Conservation (phyloP, 176 grass and related monocot species). For the Neostapfia colusana region DNA sequence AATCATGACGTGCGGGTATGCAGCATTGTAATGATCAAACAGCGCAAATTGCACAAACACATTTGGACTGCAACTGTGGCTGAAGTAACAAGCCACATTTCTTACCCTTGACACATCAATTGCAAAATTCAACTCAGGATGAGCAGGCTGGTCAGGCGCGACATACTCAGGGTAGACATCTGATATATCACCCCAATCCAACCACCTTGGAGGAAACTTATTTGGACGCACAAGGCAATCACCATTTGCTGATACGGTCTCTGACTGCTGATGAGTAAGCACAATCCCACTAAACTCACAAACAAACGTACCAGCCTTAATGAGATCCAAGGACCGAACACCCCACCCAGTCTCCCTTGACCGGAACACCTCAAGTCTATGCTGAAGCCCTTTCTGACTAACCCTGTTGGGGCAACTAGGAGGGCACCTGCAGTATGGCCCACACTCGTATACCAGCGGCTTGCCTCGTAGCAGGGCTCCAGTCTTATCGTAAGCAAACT, state of each 20-base stretch:
- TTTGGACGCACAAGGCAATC: conserved; percentile 82
- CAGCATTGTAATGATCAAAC: conserved; percentile 83
- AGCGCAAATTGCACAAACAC: conserved; percentile 92
- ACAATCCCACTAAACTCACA: conserved; percentile 96
- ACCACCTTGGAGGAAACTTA: conserved; percentile 77
- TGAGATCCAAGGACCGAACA: conserved; percentile 91
- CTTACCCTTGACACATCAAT: conserved; percentile 88
- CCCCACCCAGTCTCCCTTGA: conserved; percentile 96
- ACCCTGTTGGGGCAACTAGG: conserved; percentile 83
- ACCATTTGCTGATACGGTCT: conserved; percentile 55
- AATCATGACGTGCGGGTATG: conserved; percentile 92
- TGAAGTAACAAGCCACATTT: conserved; percentile 99
- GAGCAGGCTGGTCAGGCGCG: conserved; percentile 51
- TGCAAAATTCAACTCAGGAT: conserved; percentile 65
- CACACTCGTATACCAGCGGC: conserved; percentile 86
- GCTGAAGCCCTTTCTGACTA: conserved; percentile 78
- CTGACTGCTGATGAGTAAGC: conserved; percentile 75
- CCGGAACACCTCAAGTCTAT: conserved; percentile 83
- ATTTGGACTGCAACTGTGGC: conserved; percentile 94
- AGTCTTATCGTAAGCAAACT: conserved; percentile 81
- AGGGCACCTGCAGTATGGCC: conserved; percentile 75
- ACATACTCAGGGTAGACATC: conserved; percentile 80
- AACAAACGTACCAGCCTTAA: conserved; percentile 80
- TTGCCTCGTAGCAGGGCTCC: conserved; percentile 76
- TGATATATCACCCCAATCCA: conserved; percentile 96